Evolutionary conservation across 2,329 filamentous ascomycete species (phyloP).

Genomic region (Ascomycota sp.): DNA sequence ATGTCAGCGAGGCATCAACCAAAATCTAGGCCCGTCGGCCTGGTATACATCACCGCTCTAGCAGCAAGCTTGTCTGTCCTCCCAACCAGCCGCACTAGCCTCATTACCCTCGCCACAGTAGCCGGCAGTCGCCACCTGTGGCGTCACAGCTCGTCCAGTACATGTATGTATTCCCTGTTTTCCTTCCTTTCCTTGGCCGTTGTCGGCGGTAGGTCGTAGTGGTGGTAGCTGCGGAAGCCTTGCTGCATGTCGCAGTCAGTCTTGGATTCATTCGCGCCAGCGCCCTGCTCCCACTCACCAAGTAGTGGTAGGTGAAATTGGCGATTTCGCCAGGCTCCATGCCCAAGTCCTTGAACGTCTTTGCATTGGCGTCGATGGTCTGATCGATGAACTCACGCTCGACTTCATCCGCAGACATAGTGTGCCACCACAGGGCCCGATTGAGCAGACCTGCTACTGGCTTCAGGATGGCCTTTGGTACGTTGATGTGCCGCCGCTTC

Average conservation of each 20-base stretch:
- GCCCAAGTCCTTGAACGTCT: constrained; percentile 83
- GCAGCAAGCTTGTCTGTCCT: no score
- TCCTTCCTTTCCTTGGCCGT: constrained; percentile 87
- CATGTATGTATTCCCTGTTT: constrained; percentile 92
- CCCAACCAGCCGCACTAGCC: no score
- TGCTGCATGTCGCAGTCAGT: constrained; percentile 32
- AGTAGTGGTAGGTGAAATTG: constrained; percentile 77
- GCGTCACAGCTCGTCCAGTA: constrained; percentile 55
- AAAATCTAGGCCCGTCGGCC: no score
- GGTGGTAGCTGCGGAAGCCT: constrained; percentile 70
- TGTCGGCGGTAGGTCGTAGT: constrained; percentile 82
- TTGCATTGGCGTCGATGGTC: constrained; percentile 67
- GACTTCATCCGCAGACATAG: constrained; percentile 61
- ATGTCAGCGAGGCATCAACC: no score
- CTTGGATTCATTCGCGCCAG: no score
- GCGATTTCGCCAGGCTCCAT: constrained; percentile 75
- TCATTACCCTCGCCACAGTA: no score
- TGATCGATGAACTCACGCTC: constrained; percentile 89
- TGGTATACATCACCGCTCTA: no score
- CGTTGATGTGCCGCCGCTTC: constrained; percentile 69
- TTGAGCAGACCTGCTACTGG: constrained; percentile 55
- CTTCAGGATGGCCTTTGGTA: constrained; percentile 63
- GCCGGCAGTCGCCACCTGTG: no score
- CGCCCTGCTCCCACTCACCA: constrained; percentile 34
- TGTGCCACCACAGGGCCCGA: constrained; percentile 71